These are phyloP conservation scores for Zizania latifolia DNA, from an alignment of 176 grass and related monocot species.

Conservation along the genomic window DNA sequence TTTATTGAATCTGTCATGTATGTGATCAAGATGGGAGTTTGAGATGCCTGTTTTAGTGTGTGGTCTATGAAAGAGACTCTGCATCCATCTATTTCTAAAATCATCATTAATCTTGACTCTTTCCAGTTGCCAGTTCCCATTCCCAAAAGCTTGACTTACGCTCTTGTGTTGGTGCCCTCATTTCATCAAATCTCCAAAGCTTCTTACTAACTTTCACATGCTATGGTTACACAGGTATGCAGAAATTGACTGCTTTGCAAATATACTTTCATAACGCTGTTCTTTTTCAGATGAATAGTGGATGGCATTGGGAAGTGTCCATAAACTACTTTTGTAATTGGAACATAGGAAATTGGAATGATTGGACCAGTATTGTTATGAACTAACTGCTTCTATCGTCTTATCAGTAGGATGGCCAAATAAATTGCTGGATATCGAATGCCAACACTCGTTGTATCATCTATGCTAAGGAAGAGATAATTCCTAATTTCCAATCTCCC, in stretches of 20 bases:
- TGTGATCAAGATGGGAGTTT: constrained; percentile 62
- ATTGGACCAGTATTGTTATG: constrained; percentile 49
- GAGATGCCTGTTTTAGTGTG: constrained; percentile 34
- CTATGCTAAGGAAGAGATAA: constrained; percentile 81
- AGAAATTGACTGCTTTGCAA: constrained; percentile 56
- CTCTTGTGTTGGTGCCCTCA: constrained; percentile 27
- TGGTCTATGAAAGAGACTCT: constrained; percentile 63
- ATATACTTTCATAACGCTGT: constrained; percentile 57
- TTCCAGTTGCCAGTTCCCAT: constrained; percentile 98
- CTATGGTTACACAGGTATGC: constrained; percentile 74
- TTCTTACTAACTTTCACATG: constrained; percentile 66
- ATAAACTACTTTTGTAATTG: constrained; percentile 64
- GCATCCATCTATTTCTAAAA: constrained; percentile 76
- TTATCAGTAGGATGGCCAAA: constrained; percentile 76
- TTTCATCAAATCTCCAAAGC: constrained; percentile 67
- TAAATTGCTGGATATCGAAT: constrained; percentile 83
- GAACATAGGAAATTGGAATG: constrained; percentile 38
- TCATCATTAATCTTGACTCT: constrained; percentile 71
- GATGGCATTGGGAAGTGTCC: constrained; percentile 90
- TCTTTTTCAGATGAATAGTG: constrained; percentile 50
- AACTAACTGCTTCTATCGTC: constrained; percentile 53
- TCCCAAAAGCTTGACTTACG: constrained; percentile 65
- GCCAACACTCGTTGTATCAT: constrained; percentile 73
- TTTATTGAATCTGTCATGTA: constrained; percentile 88
- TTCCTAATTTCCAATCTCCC: constrained; percentile 63